These are phyloP conservation scores for Psilocybe tampanensis DNA, from an alignment of 768 basidiomycete genomes.

Conservation along the genomic window DNA sequence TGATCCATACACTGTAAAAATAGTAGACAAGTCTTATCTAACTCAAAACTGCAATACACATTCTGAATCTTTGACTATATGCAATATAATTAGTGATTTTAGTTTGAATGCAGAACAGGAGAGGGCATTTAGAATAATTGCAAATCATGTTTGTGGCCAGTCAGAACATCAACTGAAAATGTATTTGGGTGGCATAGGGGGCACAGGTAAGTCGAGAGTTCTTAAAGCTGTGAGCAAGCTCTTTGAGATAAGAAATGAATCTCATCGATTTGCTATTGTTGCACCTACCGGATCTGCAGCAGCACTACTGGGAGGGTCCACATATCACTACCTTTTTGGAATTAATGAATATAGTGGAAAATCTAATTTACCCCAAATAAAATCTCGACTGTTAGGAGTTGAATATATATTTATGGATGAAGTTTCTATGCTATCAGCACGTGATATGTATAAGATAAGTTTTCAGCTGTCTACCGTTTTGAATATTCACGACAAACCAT, in stretches of 20 bases:
- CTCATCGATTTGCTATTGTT: constrained; percentile 19
- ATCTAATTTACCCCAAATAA: background rate
- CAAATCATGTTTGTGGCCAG: constrained; percentile 23
- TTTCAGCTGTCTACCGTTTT: constrained; percentile 16
- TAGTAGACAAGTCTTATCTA: background rate
- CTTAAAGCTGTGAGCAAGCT: constrained; percentile 26
- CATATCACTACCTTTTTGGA: constrained; percentile 35
- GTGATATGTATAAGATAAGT: constrained; percentile 31
- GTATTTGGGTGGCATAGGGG: constrained; percentile 38
- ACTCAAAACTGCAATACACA: background rate
- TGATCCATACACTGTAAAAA: background rate
- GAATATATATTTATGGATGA: constrained; percentile 45
- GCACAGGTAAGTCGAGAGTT: constrained; percentile 36
- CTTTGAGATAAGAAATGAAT: constrained; percentile 19
- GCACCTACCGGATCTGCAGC: constrained; percentile 19
- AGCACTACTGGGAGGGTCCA: constrained; percentile 26
- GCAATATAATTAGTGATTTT: constrained; percentile 11
- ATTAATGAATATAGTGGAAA: constrained; percentile 8
- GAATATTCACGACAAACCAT: constrained; percentile 19
- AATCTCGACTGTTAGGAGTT: constrained; percentile 18
- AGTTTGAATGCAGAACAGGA: constrained; percentile 30
- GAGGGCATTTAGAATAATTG: constrained; percentile 30
- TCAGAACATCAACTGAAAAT: constrained; percentile 26
- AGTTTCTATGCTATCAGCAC: constrained; percentile 39
- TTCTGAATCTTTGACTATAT: background rate